A percentile compares a stretch with the other conserved stretches of the same genome.
Conservation (phyloP, 352 stramenopile species). For the Globisporangium parvum region DNA sequence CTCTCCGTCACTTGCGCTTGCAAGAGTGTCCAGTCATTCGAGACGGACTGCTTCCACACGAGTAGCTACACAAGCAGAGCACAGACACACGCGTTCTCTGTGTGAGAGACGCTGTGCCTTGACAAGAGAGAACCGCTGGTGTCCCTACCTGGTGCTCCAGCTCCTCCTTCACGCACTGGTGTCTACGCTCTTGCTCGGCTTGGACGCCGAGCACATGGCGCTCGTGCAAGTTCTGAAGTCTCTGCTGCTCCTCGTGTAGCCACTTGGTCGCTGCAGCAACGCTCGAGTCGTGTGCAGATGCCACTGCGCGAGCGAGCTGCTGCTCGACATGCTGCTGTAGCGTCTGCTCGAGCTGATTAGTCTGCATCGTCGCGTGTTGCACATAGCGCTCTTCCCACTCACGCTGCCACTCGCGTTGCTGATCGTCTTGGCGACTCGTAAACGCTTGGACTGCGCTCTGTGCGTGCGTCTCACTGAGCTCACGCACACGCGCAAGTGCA, state of each 20-base stretch:
- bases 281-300: too few relatives aligned
- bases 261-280: not conserved
- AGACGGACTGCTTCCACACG: conserved; percentile 9
- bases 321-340: too few relatives aligned
- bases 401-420: not conserved
- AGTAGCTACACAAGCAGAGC: conserved; percentile 6
- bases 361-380: too few relatives aligned
- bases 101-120: too few relatives aligned
- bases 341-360: too few relatives aligned
- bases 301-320: too few relatives aligned
- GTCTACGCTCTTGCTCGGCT: not conserved
- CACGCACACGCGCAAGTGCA: not conserved
- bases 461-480: not conserved
- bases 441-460: not conserved
- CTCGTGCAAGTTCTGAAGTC: not conserved
- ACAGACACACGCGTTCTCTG: not conserved
- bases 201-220: not conserved
- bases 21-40: conserved; percentile 6
- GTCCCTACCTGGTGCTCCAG: conserved; percentile 9
- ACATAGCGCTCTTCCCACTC: too few relatives aligned
- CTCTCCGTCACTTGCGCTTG: not conserved
- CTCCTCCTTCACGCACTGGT: conserved; percentile 6
- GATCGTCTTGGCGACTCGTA: not conserved
- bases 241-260: not conserved
- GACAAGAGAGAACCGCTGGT: too few relatives aligned